These are phyloP conservation scores for Vanrija sp. DNA, from an alignment of 1,284 basidiomycete species.

Conservation along the genomic window DNA sequence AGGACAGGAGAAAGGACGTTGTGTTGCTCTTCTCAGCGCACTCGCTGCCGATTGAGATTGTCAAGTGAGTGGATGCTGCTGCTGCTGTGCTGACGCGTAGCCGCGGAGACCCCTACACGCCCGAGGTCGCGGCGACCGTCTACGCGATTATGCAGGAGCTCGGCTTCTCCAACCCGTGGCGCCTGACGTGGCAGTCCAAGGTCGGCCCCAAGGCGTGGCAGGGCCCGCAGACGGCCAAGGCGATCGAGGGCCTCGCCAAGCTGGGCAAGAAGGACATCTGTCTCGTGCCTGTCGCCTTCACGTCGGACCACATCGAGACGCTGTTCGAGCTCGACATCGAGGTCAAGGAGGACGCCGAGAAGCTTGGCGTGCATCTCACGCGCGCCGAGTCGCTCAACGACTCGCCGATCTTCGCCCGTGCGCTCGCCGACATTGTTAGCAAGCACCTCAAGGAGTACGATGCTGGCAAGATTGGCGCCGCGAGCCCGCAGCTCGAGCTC, in stretches of 20 bases:
- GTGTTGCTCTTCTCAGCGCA: conserved; percentile 96
- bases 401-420: conserved; percentile 96
- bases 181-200: conserved; percentile 96
- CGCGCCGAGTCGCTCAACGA: conserved; percentile 96
- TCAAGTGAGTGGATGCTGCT: conserved; percentile 56
- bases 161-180: conserved; percentile 63
- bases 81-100: conserved; percentile 50
- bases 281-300: conserved; percentile 95
- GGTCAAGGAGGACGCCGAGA: conserved; percentile 82
- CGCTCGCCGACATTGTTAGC: conserved; percentile 87
- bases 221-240: conserved; percentile 91
- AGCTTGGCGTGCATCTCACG: conserved; percentile 85
- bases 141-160: conserved; percentile 82
- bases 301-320: conserved; percentile 98
- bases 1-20: conserved; percentile 62
- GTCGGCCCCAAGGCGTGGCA: conserved; percentile 98
- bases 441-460: conserved; percentile 68
- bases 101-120: conserved; percentile 94
- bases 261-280: conserved; percentile 82
- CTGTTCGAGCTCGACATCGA: conserved; percentile 95
- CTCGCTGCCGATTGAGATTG: conserved; percentile 93
- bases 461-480: conserved; percentile 53
- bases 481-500: conserved; percentile 75
- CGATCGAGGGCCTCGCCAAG: conserved; percentile 86
- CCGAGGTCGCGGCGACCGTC: conserved; percentile 93